Evolutionary conservation across 805 yeast genomes (phyloP).

Genomic region (Metschnikowia noctiluminum): DNA sequence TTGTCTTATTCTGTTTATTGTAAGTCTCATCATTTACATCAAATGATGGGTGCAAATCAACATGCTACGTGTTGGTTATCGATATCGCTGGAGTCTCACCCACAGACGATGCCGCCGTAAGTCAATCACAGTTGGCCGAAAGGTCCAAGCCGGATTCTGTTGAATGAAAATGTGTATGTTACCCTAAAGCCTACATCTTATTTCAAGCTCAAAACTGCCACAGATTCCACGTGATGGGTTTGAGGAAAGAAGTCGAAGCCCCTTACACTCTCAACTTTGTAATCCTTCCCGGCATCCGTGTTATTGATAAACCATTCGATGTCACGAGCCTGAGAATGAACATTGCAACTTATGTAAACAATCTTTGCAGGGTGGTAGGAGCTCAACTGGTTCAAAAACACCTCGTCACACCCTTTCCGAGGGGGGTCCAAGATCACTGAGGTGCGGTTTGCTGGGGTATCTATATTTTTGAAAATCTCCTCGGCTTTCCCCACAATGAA

Average conservation of each 20-base stretch:
- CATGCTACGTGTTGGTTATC: no score
- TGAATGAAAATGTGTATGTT: no score
- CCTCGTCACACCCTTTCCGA: constrained; percentile 92
- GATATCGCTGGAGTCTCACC: no score
- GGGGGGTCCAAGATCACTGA: constrained; percentile 96
- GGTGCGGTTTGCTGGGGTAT: constrained; percentile 71
- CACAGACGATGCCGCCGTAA: no score
- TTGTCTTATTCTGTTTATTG: no score
- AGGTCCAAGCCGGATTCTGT: no score
- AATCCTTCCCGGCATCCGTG: constrained; percentile 59
- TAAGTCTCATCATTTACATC: no score
- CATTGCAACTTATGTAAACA: constrained; percentile 96
- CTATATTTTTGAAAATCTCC: constrained; percentile 73
- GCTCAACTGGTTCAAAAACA: constrained; percentile 80
- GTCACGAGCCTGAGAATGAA: constrained; percentile 96
- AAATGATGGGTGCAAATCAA: no score
- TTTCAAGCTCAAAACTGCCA: constrained; percentile 56
- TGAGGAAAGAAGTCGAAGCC: constrained; percentile 98
- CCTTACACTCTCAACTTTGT: constrained; percentile 74
- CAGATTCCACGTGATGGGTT: constrained; percentile 88
- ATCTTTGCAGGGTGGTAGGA: constrained; percentile 80
- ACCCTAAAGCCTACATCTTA: not conserved
- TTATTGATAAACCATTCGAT: constrained; percentile 73
- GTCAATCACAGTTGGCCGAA: no score
- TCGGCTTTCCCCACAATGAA: constrained; percentile 94